Base-by-base conservation (phyloP, 2,329 filamentous ascomycete genomes). In the Chaetomium globosum region DNA sequence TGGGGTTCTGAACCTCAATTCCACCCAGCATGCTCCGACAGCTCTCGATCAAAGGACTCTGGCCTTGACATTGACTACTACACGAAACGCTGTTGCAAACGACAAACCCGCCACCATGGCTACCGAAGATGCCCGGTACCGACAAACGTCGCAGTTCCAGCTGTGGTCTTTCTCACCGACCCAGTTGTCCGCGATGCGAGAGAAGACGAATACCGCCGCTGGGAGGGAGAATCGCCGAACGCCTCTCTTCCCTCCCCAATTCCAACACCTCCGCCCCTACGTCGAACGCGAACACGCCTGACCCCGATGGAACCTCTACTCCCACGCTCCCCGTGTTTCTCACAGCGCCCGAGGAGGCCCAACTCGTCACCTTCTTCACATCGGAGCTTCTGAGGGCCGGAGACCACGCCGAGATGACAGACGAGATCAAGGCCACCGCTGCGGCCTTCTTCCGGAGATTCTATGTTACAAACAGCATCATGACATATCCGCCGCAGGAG, bases 381-480 rank as follows among this genome's bases (percentile, higher is more conserved):
- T 79, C 83, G 59, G 83, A 87, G 72, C 81, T 86, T 2, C 79
- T 87, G 52, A 82, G 83, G 43, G 84, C 84, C 2, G 84, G 82
- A 23, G 79, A 82, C 60, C 85, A 85, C 70, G 83, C 80, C 71
- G 78, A 83, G 39, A 74, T 83, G 51, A 79, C 80, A 6, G 82
- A 81, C 69, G 81, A 83, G 64, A 82, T 83, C 65, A 80, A 83
- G 65, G 88, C 90, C 30, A 97, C 93, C 7, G 92, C 92, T 3
- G 90, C 94, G 67, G 88, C 96, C 74, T 97, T 96, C 76, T 85
- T 99, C 66, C 90, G 92, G 63, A 90, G 95, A 65, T 98, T 99
- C 83, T 99, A 98, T 80, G 85, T 97, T 46, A 94, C 91, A 74
- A 97, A 98, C 79, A 96, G 91, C 49, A 87, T 93, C 73, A 97